phyloP scores from a whole-genome alignment of 2,329 filamentous ascomycete genomes.

The Zymoseptoria tritici region DNA sequence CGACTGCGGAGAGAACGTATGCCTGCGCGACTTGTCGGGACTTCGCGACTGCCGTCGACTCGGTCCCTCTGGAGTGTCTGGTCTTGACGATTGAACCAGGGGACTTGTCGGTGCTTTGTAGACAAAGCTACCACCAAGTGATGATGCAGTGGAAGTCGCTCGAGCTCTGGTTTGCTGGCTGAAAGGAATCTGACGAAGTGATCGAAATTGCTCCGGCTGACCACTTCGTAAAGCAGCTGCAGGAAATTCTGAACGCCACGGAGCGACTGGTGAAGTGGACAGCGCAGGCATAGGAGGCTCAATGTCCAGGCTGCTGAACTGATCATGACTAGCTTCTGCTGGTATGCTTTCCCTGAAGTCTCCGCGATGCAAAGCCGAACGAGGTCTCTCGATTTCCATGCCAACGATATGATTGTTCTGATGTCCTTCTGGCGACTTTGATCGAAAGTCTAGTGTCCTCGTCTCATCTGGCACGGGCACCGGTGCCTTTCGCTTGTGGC shows the following conservation, averaged over 20 bases:
- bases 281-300: slow-evolving; percentile 20
- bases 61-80: slow-evolving; percentile 27
- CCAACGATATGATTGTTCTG: slow-evolving; percentile 27
- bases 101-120: slow-evolving; percentile 88
- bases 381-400: slow-evolving; percentile 66
- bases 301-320: not conserved
- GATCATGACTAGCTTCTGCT: not conserved
- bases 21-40: slow-evolving; percentile 52
- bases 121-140: slow-evolving; percentile 66
- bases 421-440: slow-evolving; percentile 17
- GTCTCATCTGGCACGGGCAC: slow-evolving; percentile 23
- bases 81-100: slow-evolving; percentile 56
- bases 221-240: slow-evolving; percentile 28
- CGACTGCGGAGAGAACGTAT: slow-evolving; percentile 61
- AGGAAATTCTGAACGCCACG: slow-evolving; percentile 48
- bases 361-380: slow-evolving; percentile 62
- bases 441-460: slow-evolving; percentile 4
- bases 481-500: slow-evolving; percentile 44
- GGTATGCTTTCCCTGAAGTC: slow-evolving; percentile 46
- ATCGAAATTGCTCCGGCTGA: slow-evolving; percentile 10
- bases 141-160: slow-evolving; percentile 52
- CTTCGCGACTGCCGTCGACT: slow-evolving; percentile 34
- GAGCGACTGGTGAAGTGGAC: slow-evolving; percentile 48
- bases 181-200: slow-evolving; percentile 3
- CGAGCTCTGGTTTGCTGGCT: slow-evolving; percentile 26